Conservation (phyloP, 768 basidiomycete species). For the Clitopilus passeckerianus region DNA sequence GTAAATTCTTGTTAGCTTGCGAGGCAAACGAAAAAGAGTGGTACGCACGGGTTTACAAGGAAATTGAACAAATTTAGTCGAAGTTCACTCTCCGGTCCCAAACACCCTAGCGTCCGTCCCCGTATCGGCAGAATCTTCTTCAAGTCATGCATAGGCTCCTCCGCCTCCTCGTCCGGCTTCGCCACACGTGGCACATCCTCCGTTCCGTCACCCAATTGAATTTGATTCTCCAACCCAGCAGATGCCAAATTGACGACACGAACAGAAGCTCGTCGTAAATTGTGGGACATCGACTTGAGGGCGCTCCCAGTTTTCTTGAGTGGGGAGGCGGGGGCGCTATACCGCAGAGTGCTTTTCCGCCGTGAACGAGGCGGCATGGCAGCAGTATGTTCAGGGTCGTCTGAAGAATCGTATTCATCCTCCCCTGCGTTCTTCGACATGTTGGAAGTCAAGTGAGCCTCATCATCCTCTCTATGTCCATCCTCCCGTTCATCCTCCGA, state of each 20-base stretch:
- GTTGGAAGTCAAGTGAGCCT: conserved; percentile 51
- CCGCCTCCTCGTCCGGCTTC: conserved; percentile 23
- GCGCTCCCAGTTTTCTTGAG: conserved; percentile 57
- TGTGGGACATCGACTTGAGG: conserved; percentile 52
- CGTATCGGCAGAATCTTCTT: conserved; percentile 49
- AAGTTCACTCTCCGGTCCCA: conserved; percentile 64
- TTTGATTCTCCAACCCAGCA: conserved; percentile 52
- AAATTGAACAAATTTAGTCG: conserved; percentile 63
- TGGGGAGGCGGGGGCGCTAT: conserved; percentile 51
- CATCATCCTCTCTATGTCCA: conserved; percentile 50
- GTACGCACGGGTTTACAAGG: conserved; percentile 66
- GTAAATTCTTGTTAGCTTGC: conserved; percentile 2
- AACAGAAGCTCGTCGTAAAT: conserved; percentile 58
- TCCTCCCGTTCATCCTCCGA: conserved; percentile 32
- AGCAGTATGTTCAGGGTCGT: conserved; percentile 47
- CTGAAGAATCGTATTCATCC: conserved; percentile 16
- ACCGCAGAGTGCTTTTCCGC: conserved; percentile 39
- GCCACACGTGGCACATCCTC: conserved; percentile 21
- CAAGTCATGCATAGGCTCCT: conserved; percentile 35
- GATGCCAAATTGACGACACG: conserved; percentile 81
- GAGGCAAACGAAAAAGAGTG: conserved; percentile 2
- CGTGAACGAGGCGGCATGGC: conserved; percentile 33
- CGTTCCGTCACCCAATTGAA: conserved; percentile 47
- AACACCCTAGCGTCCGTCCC: conserved; percentile 73
- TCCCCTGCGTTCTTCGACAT: conserved; percentile 33